These are phyloP conservation scores for Priceomyces melissophilus DNA, from an alignment of 805 yeast genomes.

Conservation along the genomic window DNA sequence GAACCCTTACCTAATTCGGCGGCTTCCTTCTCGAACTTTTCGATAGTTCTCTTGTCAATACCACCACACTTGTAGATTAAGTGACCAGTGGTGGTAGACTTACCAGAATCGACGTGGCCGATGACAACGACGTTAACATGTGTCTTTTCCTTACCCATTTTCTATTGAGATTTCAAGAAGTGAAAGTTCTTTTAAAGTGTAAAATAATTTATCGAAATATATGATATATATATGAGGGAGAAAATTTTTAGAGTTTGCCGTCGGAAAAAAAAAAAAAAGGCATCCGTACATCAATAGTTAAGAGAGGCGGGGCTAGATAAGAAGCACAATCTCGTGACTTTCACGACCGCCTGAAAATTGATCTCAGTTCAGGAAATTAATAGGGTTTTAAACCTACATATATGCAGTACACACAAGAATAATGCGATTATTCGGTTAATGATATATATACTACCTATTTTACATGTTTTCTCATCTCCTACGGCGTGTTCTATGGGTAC, in stretches of 20 bases:
- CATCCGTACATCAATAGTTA: not conserved
- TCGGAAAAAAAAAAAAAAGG: not conserved
- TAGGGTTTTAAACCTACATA: slow-evolving; percentile 3
- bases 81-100: slow-evolving; percentile 98
- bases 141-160: slow-evolving; percentile 88
- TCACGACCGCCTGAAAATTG: too few relatives aligned
- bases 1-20: slow-evolving; percentile 97
- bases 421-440: too few relatives aligned
- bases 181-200: not conserved
- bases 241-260: slow-evolving; percentile 3
- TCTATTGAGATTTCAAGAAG: slow-evolving; percentile 4
- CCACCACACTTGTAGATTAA: slow-evolving; percentile 99
- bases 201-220: not conserved
- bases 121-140: slow-evolving; percentile 99
- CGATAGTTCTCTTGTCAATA: slow-evolving; percentile 97
- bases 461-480: not conserved
- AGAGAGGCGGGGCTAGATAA: too few relatives aligned
- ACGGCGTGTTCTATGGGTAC: not conserved
- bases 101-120: slow-evolving; percentile 98
- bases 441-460: too few relatives aligned
- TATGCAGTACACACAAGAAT: too few relatives aligned
- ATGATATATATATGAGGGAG: slow-evolving; percentile 3
- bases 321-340: too few relatives aligned
- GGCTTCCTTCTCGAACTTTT: slow-evolving; percentile 85
- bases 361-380: too few relatives aligned